Base-by-base conservation (phyloP, 2,329 filamentous ascomycete species). In the Xylaria sp. region DNA sequence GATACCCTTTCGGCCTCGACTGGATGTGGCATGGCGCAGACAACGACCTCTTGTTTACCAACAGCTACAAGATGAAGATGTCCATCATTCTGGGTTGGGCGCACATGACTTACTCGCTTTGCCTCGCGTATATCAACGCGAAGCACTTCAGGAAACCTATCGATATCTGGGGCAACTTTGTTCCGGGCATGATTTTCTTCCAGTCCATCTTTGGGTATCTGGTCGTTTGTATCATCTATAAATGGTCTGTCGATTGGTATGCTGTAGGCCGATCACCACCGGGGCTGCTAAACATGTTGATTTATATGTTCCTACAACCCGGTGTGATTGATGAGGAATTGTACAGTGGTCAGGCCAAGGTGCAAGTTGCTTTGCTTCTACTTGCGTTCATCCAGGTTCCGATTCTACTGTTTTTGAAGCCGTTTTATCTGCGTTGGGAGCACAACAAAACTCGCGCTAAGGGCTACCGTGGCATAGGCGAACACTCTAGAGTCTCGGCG, bases 11-110 rank as follows among this genome's bases (percentile, higher is more conserved):
- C 78, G 96, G 96, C 74, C 83, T 99, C 69, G 96, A 99, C 79
- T 97, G 91, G 90, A 92, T 91, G 78, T 99, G 96, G 96, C 97
- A 99, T 80, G 94, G 92, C 69, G 92, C 94, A 13, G 95, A 98
- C 77, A 99, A 99, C 77, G 92, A 97, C 69, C 87, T 99, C 23
- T 88, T 99, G 59, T 99, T 99, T 84, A 92, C 90, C 80, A 99
- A 99, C 91, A 97, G 93, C 82, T 97, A 96, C 88, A 99, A 99
- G 90, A 99, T 99, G 96, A 99, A 99, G 87, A 92, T 99, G 83
- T 97, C 93, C 84, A 98, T 99, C 79, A 89, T 99, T 73, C 88
- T 99, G 73, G 96, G 97, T 80, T 99, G 97, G 96, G 89, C 89
- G 68, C 94, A 98, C 84, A 99, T 99, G 96, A 99, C 96, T 2